phyloP scores from a whole-genome alignment of 768 basidiomycete genomes.

The Pholiota conissans region DNA sequence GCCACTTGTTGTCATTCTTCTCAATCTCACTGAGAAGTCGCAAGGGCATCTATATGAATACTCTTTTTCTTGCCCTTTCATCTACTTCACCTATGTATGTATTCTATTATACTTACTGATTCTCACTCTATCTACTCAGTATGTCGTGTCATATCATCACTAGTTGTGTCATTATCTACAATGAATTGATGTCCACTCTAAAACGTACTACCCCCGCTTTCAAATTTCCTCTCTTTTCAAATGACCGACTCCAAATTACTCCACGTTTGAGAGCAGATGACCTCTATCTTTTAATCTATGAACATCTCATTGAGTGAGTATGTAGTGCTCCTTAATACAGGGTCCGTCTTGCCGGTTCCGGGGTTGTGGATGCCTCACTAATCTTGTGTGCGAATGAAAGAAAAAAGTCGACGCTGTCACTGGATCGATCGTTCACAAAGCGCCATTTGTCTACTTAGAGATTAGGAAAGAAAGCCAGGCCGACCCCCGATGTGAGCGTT shows the following conservation, averaged over 20 bases:
- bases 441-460: no score
- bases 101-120: slow-evolving; percentile 6
- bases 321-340: not conserved
- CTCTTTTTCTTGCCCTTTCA: not conserved
- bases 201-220: slow-evolving; percentile 23
- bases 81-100: not conserved
- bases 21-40: no score
- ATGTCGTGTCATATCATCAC: not conserved
- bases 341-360: not conserved
- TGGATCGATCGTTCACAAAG: not conserved
- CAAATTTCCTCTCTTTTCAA: not conserved
- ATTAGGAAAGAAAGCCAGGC: no score
- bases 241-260: not conserved
- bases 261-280: not conserved
- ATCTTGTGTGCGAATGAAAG: not conserved
- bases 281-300: not conserved
- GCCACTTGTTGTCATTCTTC: not conserved
- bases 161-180: not conserved
- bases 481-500: no score
- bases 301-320: not conserved
- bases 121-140: not conserved
- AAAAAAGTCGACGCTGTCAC: not conserved
- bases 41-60: no score
- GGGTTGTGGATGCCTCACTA: not conserved
- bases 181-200: not conserved